Evolutionary conservation across 208 protist genomes (phyloP).

Genomic region (Wallacemonas rigidus): DNA sequence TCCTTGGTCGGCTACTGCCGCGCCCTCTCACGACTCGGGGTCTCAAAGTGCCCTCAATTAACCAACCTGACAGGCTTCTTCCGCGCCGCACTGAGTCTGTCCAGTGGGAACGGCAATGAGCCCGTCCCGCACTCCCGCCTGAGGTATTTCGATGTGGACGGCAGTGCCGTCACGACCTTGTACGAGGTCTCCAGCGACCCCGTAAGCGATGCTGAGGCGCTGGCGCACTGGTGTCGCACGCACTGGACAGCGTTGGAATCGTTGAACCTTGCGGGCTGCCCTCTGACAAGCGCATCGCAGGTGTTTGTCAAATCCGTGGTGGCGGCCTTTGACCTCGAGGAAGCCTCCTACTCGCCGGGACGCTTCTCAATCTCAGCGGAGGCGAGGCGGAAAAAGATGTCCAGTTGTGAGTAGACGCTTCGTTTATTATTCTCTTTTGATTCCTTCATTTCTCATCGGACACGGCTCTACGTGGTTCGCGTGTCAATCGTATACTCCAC

Average conservation of each 20-base stretch:
- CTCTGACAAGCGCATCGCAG: not conserved
- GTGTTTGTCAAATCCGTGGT: not conserved
- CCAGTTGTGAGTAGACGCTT: not conserved
- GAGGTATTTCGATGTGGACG: not conserved
- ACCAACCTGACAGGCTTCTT: not conserved
- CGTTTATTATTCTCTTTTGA: not conserved
- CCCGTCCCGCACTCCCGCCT: not conserved
- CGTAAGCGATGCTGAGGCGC: not conserved
- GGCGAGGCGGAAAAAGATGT: not conserved
- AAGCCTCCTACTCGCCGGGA: not conserved
- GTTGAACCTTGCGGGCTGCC: not conserved
- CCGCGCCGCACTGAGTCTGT: not conserved
- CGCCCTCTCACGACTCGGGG: not conserved
- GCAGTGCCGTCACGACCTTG: conserved; percentile 2
- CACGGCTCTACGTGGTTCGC: not conserved
- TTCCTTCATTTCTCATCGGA: not conserved
- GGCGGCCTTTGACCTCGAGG: not conserved
- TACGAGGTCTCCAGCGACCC: not conserved
- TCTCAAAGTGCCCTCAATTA: not conserved
- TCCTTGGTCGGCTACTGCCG: not conserved
- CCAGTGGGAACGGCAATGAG: not conserved
- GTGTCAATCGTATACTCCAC: not conserved
- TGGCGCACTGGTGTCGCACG: not conserved
- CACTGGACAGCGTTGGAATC: not conserved
- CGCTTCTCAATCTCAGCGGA: not conserved